Conservation (phyloP, 139 green algal species). For the Dunaliella primolecta region DNA sequence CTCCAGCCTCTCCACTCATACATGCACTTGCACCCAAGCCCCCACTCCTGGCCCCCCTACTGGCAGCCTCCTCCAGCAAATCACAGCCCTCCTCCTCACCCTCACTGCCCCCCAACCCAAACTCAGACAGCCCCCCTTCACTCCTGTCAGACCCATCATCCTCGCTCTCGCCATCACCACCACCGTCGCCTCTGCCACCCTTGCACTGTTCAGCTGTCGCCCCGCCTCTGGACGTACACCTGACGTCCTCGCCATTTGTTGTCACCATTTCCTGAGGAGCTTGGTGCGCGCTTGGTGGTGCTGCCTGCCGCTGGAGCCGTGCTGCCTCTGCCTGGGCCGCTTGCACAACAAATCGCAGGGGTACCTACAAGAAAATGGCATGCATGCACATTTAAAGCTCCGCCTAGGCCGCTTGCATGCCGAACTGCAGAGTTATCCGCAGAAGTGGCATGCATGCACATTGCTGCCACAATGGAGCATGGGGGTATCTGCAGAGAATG, state of each 20-base stretch:
- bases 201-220: too few relatives aligned
- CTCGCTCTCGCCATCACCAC: not conserved
- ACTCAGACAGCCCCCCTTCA: not conserved
- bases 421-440: too few relatives aligned
- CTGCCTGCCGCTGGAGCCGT: not conserved
- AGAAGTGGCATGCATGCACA: too few relatives aligned
- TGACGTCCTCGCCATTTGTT: too few relatives aligned
- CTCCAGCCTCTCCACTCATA: not conserved
- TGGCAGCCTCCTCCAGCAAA: not conserved
- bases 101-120: not conserved
- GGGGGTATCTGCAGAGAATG: too few relatives aligned
- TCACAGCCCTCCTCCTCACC: not conserved
- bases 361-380: constrained; percentile 10
- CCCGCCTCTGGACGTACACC: too few relatives aligned
- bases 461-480: too few relatives aligned
- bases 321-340: not conserved
- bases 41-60: not conserved
- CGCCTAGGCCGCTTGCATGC: too few relatives aligned
- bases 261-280: too few relatives aligned
- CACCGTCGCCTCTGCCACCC: not conserved
- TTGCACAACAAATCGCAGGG: constrained; percentile 15
- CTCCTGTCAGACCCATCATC: not conserved
- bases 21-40: not conserved
- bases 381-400: too few relatives aligned
- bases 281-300: too few relatives aligned